Percentiles rank a stretch among this genome's conserved stretches.
phyloP scores from a whole-genome alignment of 2,329 filamentous ascomycete genomes.

The Moelleriella libera region DNA sequence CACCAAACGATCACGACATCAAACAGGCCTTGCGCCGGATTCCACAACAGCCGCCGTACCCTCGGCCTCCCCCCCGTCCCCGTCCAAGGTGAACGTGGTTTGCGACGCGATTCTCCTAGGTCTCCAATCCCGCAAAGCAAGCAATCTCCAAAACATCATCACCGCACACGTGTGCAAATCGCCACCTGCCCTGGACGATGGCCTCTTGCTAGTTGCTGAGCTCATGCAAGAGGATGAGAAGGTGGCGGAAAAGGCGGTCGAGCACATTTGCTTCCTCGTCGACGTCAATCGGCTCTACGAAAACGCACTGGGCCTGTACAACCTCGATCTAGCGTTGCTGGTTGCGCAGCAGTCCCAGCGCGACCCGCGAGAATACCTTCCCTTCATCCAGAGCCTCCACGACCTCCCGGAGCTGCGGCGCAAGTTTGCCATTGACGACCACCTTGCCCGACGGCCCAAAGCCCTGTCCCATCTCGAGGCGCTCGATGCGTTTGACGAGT shows the following conservation, averaged over 20 bases:
- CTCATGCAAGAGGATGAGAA: slow-evolving; percentile 54
- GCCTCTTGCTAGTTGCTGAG: slow-evolving; percentile 63
- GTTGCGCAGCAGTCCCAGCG: slow-evolving; percentile 94
- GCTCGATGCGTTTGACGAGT: slow-evolving; percentile 61
- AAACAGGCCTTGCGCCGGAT: slow-evolving; percentile 3
- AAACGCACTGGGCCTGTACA: slow-evolving; percentile 77
- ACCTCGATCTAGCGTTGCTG: slow-evolving; percentile 76
- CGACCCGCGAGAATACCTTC: slow-evolving; percentile 88
- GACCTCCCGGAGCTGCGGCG: slow-evolving; percentile 56
- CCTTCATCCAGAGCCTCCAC: slow-evolving; percentile 82
- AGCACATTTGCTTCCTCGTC: slow-evolving; percentile 94
- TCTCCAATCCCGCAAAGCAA: slow-evolving; percentile 44
- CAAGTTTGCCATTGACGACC: slow-evolving; percentile 76
- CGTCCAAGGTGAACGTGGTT: slow-evolving; percentile 66
- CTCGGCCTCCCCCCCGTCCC: slow-evolving; percentile 4
- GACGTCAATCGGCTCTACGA: slow-evolving; percentile 90
- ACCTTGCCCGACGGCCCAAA: slow-evolving; percentile 63
- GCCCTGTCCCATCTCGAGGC: slow-evolving; percentile 65
- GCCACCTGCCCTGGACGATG: slow-evolving; percentile 80
- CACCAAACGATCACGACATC: slow-evolving; percentile 39
- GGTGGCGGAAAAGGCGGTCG: slow-evolving; percentile 75
- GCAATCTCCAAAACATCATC: slow-evolving; percentile 78
- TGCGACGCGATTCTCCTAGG: slow-evolving; percentile 70
- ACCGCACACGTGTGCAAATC: slow-evolving; percentile 90
- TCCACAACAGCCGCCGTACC: slow-evolving; percentile 6